A percentile compares a stretch with the other conserved stretches of the same genome.
These are phyloP conservation scores for Nissolia schottii DNA, from an alignment of 306 rosid species.

Conservation along the genomic window DNA sequence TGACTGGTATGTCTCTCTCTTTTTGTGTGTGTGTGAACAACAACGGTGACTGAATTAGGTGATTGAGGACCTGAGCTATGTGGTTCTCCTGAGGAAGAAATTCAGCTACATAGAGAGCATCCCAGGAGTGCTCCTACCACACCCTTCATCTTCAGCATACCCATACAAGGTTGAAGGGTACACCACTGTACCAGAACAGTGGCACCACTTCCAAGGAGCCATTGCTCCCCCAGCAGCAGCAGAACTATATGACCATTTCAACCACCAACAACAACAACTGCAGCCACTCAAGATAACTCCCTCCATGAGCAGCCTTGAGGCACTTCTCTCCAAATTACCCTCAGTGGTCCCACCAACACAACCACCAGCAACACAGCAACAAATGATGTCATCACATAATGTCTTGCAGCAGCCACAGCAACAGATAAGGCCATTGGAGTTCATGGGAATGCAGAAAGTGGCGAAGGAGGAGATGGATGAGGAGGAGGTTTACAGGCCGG, in stretches of 20 bases:
- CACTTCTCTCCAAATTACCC: slow-evolving; percentile 65
- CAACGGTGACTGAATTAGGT: slow-evolving; percentile 47
- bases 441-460: slow-evolving; percentile 49
- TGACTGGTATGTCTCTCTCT: too few relatives aligned
- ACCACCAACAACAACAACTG: too few relatives aligned
- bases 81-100: slow-evolving; percentile 75
- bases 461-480: slow-evolving; percentile 62
- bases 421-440: slow-evolving; percentile 47
- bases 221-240: slow-evolving; percentile 20
- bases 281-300: slow-evolving; percentile 55
- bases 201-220: slow-evolving; percentile 63
- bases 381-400: slow-evolving; percentile 26
- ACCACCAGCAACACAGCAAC: slow-evolving; percentile 15
- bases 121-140: slow-evolving; percentile 95
- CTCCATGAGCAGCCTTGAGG: slow-evolving; percentile 76
- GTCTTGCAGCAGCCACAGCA: slow-evolving; percentile 22
- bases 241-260: slow-evolving; percentile 41
- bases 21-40: neutral
- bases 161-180: slow-evolving; percentile 46
- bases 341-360: slow-evolving; percentile 48
- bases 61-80: slow-evolving; percentile 82
- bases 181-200: slow-evolving; percentile 33
- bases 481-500: slow-evolving; percentile 52
- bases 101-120: slow-evolving; percentile 93
- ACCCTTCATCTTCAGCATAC: slow-evolving; percentile 71